These are phyloP conservation scores for Eimeria necatrix DNA, from an alignment of 169 alveolate genomes.

Conservation along the genomic window DNA sequence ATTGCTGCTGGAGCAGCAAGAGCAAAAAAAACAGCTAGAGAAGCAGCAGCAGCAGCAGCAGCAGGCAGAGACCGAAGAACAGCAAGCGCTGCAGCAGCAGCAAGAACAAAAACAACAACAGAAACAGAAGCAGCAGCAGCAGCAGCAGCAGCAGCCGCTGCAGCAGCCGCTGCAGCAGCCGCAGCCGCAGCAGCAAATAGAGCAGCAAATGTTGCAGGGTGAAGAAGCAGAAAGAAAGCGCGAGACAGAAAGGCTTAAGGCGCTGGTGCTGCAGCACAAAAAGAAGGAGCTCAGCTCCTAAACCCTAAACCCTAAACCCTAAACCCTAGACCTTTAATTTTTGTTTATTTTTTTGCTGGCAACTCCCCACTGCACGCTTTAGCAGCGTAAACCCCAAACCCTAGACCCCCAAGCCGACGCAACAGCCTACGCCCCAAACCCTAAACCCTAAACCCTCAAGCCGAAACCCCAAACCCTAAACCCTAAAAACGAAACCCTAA, in stretches of 20 bases:
- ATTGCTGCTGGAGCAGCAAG: conserved; percentile 5
- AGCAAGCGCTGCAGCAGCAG: neutral
- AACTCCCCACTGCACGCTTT: neutral
- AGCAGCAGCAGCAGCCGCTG: neutral
- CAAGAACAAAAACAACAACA: neutral
- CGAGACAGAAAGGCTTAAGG: conserved; percentile 11
- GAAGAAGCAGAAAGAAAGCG: conserved; percentile 15
- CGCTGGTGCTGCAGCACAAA: conserved; percentile 17
- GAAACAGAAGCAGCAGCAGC: neutral
- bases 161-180: conserved; percentile 43
- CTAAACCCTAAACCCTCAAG: conserved; percentile 2
- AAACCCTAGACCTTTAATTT: neutral
- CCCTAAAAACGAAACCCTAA: neutral
- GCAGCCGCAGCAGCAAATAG: conserved; percentile 34
- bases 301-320: neutral
- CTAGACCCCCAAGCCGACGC: conserved; percentile 72
- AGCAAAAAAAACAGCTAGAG: neutral
- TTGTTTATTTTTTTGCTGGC: no score
- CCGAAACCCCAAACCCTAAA: neutral
- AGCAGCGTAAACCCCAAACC: neutral
- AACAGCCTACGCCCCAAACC: neutral
- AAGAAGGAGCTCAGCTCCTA: neutral
- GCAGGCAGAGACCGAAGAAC: neutral
- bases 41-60: neutral
- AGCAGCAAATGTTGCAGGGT: conserved; percentile 39